A percentile compares a stretch with the other conserved stretches of the same genome.
These are phyloP conservation scores for Delphinella strobiligena DNA, from an alignment of 2,329 filamentous ascomycete genomes.

Conservation along the genomic window DNA sequence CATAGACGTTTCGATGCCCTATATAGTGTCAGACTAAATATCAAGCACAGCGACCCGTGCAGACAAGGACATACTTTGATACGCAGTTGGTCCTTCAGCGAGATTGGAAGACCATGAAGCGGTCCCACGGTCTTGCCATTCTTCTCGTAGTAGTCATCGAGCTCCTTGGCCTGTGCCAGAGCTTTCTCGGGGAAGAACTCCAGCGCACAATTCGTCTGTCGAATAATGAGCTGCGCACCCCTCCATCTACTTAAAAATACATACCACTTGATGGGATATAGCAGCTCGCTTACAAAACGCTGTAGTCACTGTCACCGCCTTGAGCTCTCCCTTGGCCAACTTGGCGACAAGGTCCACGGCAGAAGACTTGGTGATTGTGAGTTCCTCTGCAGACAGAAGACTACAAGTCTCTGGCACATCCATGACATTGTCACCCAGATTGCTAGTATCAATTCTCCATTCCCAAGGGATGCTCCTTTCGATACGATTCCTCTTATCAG, in stretches of 20 bases:
- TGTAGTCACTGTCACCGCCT: conserved; percentile 33
- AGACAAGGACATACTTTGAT: conserved; percentile 6
- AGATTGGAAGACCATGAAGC: conserved; percentile 14
- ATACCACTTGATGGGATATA: conserved; percentile 37
- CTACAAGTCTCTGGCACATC: neutral
- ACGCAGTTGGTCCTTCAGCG: conserved; percentile 12
- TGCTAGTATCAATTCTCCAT: conserved; percentile 40
- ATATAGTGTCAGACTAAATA: neutral
- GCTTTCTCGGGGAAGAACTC: conserved; percentile 29
- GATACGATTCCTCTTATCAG: conserved; percentile 2
- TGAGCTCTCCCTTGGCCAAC: conserved; percentile 23
- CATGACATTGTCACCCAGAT: conserved; percentile 14
- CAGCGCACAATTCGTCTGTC: conserved; percentile 35
- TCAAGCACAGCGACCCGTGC: conserved; percentile 3
- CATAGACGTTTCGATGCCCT: conserved; percentile 38
- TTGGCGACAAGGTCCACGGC: conserved; percentile 4
- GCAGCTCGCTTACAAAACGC: conserved; percentile 39
- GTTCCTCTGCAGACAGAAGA: conserved; percentile 4
- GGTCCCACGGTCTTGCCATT: conserved; percentile 28
- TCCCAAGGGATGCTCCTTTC: conserved; percentile 42
- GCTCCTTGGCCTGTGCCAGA: conserved; percentile 33
- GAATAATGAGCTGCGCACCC: conserved; percentile 42
- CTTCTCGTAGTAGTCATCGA: conserved; percentile 35
- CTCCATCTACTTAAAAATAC: conserved; percentile 45
- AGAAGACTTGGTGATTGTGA: conserved; percentile 6